Evolutionary conservation across 23 red algal species (phyloP), one percentile per base, ranked within the genome.

Genomic region (Rhodosorus marinus): DNA sequence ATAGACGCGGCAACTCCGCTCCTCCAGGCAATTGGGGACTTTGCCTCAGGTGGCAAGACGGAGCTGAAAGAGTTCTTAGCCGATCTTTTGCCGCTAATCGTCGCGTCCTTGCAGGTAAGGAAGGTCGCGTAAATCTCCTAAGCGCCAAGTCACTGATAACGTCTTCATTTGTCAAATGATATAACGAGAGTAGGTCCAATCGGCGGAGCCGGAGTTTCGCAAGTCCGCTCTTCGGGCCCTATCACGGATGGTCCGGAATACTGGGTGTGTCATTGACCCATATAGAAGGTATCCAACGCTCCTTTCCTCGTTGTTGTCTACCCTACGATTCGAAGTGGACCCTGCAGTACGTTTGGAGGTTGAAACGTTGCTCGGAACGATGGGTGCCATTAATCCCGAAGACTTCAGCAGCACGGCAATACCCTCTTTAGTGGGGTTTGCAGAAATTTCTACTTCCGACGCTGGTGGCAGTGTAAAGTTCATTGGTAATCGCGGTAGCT

Each of bases 311-410:
- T 53, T 98, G 29, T 46, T 98, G 14, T 60, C 69, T 24, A 41
- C 58, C 0, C 48, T 98, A 14, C 67, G 59, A 0, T 57, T 52
- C 5, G 90, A 85, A 64, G 59, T 40, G n/a, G 72, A 98, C 56
- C 33, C 47, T 25, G 24, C 40, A 11, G 72, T 98, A 24, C 63
- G 90, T 1, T 55, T 81, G 9, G 79, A 73, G 23, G 66, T 77
- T 14, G 70, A 80, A 49, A 52, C 75, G 9, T 28, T 82, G 32
- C 54, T 98, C 4, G 90, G 90, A 3, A 81, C 77, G 15, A 34
- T 98, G 0, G 90, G 90, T 0, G 90, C 90, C 20, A 61, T 85
- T 20, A 70, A 98, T 48, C 90, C 90, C n/a, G 61, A 70, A 23
- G 70, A 92, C 7, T 43, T 61, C 31, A 92, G 81, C 35, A 75